Percentiles rank a stretch among this genome's conserved stretches.
Evolutionary conservation across 306 rosid species (phyloP).

Genomic region (Cicer bijugum): DNA sequence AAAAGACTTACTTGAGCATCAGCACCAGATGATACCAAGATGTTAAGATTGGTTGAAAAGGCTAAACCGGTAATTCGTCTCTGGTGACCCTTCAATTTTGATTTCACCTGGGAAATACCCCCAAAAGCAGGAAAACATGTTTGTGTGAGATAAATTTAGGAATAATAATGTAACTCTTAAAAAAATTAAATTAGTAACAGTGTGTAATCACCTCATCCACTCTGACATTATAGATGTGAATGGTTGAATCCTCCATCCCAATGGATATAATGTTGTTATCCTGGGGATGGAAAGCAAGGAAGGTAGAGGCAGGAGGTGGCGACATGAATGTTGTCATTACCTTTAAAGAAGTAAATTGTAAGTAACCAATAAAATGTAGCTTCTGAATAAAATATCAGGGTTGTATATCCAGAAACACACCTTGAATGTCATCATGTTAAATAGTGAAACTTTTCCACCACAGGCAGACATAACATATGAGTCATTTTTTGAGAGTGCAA

Average conservation of each 20-base stretch:
- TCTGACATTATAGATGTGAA: conserved; percentile 77
- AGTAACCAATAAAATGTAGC: conserved; percentile 34
- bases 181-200: conserved; percentile 1
- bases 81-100: conserved; percentile 84
- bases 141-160: conserved; percentile 19
- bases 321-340: conserved; percentile 82
- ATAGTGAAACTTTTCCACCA: conserved; percentile 83
- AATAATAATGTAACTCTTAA: conserved; percentile 6
- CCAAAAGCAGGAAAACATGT: conserved; percentile 28
- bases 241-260: conserved; percentile 88
- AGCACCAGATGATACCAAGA: conserved; percentile 81
- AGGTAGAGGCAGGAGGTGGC: conserved; percentile 81
- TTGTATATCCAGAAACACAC: conserved; percentile 46
- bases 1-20: conserved; percentile 79
- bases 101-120: conserved; percentile 60
- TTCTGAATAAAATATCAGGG: conserved; percentile 19
- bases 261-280: conserved; percentile 93
- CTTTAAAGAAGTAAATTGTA: conserved; percentile 46
- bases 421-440: conserved; percentile 83
- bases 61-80: conserved; percentile 85
- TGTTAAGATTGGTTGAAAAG: conserved; percentile 73
- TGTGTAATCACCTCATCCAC: conserved; percentile 69
- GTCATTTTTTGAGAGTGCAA: conserved; percentile 83
- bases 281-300: conserved; percentile 79
- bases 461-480: conserved; percentile 85